Percentiles rank a stretch among this genome's conserved stretches.
Evolutionary conservation across 768 basidiomycete species (phyloP).

Genomic region (Boletus pseudopeckii): DNA sequence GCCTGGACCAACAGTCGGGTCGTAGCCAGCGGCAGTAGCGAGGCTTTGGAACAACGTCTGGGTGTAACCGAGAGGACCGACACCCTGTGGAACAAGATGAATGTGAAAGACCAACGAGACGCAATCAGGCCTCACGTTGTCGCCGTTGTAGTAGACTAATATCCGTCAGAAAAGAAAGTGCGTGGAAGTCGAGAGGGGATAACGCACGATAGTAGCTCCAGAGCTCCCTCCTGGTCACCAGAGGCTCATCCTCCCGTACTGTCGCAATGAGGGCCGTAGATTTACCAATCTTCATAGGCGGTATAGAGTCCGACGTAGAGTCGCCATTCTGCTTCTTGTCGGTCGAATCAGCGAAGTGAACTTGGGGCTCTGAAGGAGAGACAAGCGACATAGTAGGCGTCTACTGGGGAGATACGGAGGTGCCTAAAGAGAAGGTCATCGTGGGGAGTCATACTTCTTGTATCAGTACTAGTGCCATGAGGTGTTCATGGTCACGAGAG

Average conservation of each 20-base stretch:
- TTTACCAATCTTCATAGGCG: constrained; percentile 9
- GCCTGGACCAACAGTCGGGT: constrained; percentile 65
- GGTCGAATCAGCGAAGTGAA: background rate
- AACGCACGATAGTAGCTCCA: constrained; percentile 73
- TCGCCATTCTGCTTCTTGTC: constrained; percentile 11
- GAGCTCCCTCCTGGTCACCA: constrained; percentile 68
- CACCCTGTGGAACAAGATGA: constrained; percentile 43
- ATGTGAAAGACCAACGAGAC: background rate
- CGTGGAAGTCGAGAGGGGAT: background rate
- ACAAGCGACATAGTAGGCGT: constrained; percentile 10
- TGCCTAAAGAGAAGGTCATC: background rate
- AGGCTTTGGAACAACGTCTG: constrained; percentile 74
- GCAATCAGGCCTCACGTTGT: constrained; percentile 49
- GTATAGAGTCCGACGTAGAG: background rate
- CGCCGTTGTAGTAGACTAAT: constrained; percentile 77
- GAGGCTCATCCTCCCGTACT: constrained; percentile 52
- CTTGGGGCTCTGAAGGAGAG: constrained; percentile 3
- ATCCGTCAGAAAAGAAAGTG: background rate
- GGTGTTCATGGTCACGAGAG: constrained; percentile 4
- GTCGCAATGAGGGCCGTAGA: constrained; percentile 37
- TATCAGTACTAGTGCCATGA: background rate
- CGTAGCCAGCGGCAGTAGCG: constrained; percentile 69
- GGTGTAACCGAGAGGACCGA: constrained; percentile 65
- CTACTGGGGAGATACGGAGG: background rate
- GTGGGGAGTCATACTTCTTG: background rate